Percentiles rank a stretch among this genome's conserved stretches.
These are phyloP conservation scores for Acer negundo DNA, from an alignment of 345 rosid species.

Conservation along the genomic window DNA sequence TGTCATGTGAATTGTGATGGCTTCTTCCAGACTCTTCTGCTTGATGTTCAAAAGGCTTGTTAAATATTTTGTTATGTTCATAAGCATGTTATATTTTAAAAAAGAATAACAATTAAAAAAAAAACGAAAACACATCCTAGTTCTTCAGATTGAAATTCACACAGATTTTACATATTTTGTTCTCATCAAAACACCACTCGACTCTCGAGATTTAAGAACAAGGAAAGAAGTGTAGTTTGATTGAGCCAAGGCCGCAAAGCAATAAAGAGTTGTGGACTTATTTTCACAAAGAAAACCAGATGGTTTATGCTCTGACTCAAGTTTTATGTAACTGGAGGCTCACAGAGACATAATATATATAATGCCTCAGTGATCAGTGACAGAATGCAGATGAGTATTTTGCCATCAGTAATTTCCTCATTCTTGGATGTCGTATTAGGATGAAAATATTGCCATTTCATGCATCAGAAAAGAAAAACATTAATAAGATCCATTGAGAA, in stretches of 20 bases:
- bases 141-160: background rate
- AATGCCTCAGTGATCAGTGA: background rate
- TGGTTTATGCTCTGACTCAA: background rate
- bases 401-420: background rate
- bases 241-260: background rate
- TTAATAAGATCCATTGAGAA: slow-evolving; percentile 5
- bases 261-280: background rate
- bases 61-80: background rate
- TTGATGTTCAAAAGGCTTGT: background rate
- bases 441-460: background rate
- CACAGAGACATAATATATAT: background rate
- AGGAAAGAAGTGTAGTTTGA: background rate
- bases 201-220: background rate
- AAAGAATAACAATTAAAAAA: too few species aligned
- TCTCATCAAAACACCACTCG: background rate
- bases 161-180: background rate
- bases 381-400: slow-evolving; percentile 10
- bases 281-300: slow-evolving; percentile 4
- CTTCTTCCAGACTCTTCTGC: slow-evolving; percentile 5
- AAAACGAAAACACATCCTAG: background rate
- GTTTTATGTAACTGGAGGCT: background rate
- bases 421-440: slow-evolving; percentile 4
- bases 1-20: background rate
- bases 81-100: background rate
- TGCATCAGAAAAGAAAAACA: background rate